phyloP scores from a whole-genome alignment of 441 rosid genomes.

The Croton setiger region DNA sequence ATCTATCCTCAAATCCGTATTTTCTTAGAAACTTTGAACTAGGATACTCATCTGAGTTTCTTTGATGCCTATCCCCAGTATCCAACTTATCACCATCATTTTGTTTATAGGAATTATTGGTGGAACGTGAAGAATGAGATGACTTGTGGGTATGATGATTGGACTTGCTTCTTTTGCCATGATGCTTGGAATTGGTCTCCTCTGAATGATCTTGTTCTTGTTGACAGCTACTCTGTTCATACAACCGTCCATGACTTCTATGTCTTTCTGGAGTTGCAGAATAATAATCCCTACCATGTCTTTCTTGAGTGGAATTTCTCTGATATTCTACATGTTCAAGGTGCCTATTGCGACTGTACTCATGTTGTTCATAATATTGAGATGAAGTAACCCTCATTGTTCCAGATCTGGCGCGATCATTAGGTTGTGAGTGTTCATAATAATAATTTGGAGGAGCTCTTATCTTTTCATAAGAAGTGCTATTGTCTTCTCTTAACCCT shows the following conservation, averaged over 20 bases:
- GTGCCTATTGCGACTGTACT: slow-evolving; percentile 23
- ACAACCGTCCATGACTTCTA: slow-evolving; percentile 31
- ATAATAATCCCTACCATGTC: slow-evolving; percentile 36
- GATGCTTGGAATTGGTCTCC: slow-evolving; percentile 24
- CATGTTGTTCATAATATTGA: slow-evolving; percentile 29
- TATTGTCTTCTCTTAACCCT: slow-evolving; percentile 17
- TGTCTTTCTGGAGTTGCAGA: slow-evolving; percentile 40
- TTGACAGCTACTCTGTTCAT: slow-evolving; percentile 28
- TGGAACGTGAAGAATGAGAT: slow-evolving; percentile 29
- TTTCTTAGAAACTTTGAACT: slow-evolving; percentile 23
- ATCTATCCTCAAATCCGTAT: slow-evolving; percentile 67
- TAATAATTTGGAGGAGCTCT: slow-evolving; percentile 20
- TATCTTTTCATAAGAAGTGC: slow-evolving; percentile 24
- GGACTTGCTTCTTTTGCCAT: slow-evolving; percentile 36
- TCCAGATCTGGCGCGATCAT: slow-evolving; percentile 29
- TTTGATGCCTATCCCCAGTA: slow-evolving; percentile 25
- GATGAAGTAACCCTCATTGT: slow-evolving; percentile 29
- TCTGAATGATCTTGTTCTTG: slow-evolving; percentile 40
- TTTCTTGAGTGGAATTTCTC: slow-evolving; percentile 25
- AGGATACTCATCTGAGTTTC: slow-evolving; percentile 23
- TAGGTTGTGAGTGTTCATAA: slow-evolving; percentile 34
- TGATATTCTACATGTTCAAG: slow-evolving; percentile 28
- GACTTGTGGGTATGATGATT: slow-evolving; percentile 34
- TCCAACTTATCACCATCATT: slow-evolving; percentile 24
- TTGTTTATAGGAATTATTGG: slow-evolving; percentile 17